Percentiles rank a stretch among this genome's conserved stretches.
phyloP scores from a whole-genome alignment of 106 monocot genomes.

The Dactylorhiza incarnata region DNA sequence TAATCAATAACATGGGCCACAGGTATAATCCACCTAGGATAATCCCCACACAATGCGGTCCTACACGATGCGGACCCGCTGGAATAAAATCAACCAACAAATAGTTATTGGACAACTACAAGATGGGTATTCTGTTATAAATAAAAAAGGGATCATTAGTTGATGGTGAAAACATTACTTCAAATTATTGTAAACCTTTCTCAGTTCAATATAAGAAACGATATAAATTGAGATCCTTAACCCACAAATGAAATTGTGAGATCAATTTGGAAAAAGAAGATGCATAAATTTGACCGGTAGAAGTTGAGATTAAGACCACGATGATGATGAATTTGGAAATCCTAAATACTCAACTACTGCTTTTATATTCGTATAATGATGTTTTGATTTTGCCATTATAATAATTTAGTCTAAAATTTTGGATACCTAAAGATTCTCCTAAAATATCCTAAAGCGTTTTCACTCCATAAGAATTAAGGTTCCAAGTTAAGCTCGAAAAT shows the following conservation, averaged over 20 bases:
- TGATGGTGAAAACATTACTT: background rate
- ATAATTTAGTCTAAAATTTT: background rate
- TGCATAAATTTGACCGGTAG: too few species aligned
- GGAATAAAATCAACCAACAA: too few species aligned
- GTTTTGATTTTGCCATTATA: background rate
- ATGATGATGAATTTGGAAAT: background rate
- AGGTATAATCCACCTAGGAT: too few species aligned
- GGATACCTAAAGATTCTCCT: background rate
- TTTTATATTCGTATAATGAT: background rate
- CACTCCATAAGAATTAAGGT: background rate
- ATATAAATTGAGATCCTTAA: background rate
- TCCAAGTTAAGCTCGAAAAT: background rate
- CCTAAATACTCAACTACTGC: background rate
- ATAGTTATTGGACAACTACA: background rate
- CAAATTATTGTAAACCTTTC: background rate
- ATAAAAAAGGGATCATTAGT: background rate
- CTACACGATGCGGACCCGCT: too few species aligned
- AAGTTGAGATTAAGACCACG: too few species aligned
- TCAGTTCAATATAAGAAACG: background rate
- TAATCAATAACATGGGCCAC: too few species aligned
- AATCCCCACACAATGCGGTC: too few species aligned
- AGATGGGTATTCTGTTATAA: background rate
- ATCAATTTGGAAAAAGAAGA: background rate
- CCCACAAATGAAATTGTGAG: background rate
- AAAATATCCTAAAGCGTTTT: background rate